Conservation (phyloP, 2,329 filamentous ascomycete species). For the Ascochyta clinopodiicola region DNA sequence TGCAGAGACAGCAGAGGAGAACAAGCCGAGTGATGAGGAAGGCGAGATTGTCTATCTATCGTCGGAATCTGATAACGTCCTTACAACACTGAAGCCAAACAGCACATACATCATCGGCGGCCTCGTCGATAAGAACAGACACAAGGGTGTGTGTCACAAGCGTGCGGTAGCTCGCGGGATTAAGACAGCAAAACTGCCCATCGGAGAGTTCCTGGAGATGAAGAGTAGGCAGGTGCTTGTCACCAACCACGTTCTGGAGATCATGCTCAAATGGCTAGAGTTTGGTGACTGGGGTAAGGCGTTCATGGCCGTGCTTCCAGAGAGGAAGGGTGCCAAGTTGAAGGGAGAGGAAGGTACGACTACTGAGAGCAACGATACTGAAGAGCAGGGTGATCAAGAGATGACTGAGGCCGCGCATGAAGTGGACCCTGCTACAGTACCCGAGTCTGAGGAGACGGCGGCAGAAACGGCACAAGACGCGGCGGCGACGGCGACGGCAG, state of each 20-base stretch:
- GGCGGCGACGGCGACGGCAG: slow-evolving; percentile 1
- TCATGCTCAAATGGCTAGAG: slow-evolving; percentile 94
- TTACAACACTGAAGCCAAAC: slow-evolving; percentile 83
- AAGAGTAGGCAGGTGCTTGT: slow-evolving; percentile 82
- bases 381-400: slow-evolving; percentile 16
- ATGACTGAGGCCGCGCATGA: slow-evolving; percentile 22
- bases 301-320: slow-evolving; percentile 87
- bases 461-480: slow-evolving; percentile 10
- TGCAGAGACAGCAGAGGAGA: not conserved
- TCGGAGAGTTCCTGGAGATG: slow-evolving; percentile 95
- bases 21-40: slow-evolving; percentile 34
- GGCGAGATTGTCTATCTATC: slow-evolving; percentile 84
- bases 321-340: slow-evolving; percentile 81
- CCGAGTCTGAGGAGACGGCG: slow-evolving; percentile 1
- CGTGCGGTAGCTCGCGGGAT: slow-evolving; percentile 77
- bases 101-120: slow-evolving; percentile 93
- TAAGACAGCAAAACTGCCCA: slow-evolving; percentile 88
- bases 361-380: slow-evolving; percentile 21
- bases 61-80: slow-evolving; percentile 85
- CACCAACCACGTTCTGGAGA: slow-evolving; percentile 96
- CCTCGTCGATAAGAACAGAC: slow-evolving; percentile 92
- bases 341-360: slow-evolving; percentile 47
- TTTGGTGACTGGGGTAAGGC: slow-evolving; percentile 89
- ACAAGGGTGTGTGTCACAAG: slow-evolving; percentile 93
- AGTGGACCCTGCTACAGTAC: not conserved